phyloP scores from a whole-genome alignment of 306 rosid genomes.

The Cicer yamashitae region DNA sequence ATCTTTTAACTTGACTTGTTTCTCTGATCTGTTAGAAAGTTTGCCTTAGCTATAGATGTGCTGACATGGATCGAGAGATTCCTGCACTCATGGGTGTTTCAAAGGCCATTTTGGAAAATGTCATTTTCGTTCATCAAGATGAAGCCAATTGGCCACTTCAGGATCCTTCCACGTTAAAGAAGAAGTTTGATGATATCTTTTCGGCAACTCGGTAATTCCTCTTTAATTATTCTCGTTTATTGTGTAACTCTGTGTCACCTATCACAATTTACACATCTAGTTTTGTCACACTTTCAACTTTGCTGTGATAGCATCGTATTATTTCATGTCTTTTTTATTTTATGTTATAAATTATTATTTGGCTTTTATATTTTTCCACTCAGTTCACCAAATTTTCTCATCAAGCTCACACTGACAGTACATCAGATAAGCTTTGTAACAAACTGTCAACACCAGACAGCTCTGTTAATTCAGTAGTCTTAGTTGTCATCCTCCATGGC shows the following conservation, averaged over 20 bases:
- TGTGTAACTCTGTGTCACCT: background rate
- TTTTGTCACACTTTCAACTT: constrained; percentile 7
- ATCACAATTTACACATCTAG: background rate
- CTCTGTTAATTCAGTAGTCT: background rate
- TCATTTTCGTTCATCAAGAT: constrained; percentile 93
- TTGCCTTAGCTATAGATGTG: constrained; percentile 95
- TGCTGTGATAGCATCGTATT: constrained; percentile 3
- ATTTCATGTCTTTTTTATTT: constrained; percentile 6
- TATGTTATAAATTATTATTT: background rate
- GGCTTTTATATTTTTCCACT: background rate
- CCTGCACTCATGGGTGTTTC: constrained; percentile 98
- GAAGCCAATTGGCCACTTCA: constrained; percentile 99
- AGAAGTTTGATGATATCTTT: constrained; percentile 93
- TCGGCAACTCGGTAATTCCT: constrained; percentile 78
- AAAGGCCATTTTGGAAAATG: constrained; percentile 91
- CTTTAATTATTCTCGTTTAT: background rate
- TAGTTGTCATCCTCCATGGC: background rate
- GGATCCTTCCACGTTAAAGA: constrained; percentile 93
- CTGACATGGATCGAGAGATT: constrained; percentile 91
- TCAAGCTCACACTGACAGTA: background rate
- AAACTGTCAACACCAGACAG: background rate
- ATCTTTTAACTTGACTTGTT: constrained; percentile 8
- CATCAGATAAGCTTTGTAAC: background rate
- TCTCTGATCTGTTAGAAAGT: constrained; percentile 64
- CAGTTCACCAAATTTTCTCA: background rate